These are phyloP conservation scores for Talaromyces sp. DNA, from an alignment of 2,329 filamentous ascomycete genomes.

Conservation along the genomic window DNA sequence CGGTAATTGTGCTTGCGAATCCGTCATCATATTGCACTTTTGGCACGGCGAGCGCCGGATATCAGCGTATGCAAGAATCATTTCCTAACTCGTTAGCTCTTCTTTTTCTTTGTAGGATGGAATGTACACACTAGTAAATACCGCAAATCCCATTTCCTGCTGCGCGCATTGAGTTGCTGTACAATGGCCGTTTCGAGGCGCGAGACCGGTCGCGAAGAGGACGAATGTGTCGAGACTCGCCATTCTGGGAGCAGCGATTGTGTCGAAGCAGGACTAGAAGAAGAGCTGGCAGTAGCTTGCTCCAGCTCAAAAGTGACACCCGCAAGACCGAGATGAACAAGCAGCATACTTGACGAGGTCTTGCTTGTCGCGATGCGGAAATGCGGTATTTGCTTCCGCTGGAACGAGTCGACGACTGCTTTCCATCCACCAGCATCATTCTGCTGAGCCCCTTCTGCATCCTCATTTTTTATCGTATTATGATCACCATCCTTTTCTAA, in stretches of 20 bases:
- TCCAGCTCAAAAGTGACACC: conserved; percentile 26
- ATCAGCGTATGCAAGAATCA: conserved; percentile 37
- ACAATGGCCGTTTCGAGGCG: conserved; percentile 29
- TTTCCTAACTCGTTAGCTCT: conserved; percentile 25
- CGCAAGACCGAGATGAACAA: conserved; percentile 25
- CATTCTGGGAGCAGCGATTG: conserved; percentile 19
- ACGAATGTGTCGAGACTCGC: conserved; percentile 25
- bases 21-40: conserved; percentile 33
- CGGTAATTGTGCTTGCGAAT: conserved; percentile 34
- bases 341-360: conserved; percentile 17
- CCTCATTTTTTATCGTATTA: background rate
- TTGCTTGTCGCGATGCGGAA: conserved; percentile 22
- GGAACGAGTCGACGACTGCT: conserved; percentile 26
- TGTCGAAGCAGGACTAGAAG: background rate
- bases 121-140: conserved; percentile 31
- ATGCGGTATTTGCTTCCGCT: conserved; percentile 19
- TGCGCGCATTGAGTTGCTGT: conserved; percentile 28
- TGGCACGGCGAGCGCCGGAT: conserved; percentile 34
- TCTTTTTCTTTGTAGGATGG: background rate
- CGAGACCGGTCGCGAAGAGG: conserved; percentile 11
- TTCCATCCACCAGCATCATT: conserved; percentile 22
- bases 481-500: background rate
- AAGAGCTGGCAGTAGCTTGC: conserved; percentile 11
- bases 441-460: background rate
- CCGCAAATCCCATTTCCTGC: conserved; percentile 33